Evolutionary conservation across 495 filamentous ascomycete species (phyloP).

Genomic region (Filosporella fistucella): DNA sequence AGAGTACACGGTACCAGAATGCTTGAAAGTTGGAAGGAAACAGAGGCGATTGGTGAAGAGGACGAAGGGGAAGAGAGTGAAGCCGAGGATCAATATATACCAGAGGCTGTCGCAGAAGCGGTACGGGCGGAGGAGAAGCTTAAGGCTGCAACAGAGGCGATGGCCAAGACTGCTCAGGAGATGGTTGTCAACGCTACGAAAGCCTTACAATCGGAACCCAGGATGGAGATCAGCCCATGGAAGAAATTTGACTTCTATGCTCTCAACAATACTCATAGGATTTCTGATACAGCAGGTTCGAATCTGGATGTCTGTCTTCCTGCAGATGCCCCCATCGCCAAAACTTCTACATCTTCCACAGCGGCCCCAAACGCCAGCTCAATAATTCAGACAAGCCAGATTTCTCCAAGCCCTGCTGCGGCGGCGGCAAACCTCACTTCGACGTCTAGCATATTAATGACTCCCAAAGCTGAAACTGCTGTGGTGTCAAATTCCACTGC

Average conservation of each 20-base stretch:
- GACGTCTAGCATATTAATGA: neutral
- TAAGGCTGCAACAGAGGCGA: slow-evolving; percentile 9
- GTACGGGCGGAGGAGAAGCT: slow-evolving; percentile 21
- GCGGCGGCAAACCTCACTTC: neutral
- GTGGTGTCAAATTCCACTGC: neutral
- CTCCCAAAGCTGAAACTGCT: neutral
- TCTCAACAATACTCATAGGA: slow-evolving; percentile 2
- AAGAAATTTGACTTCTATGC: neutral
- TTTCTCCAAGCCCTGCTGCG: neutral
- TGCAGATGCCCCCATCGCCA: slow-evolving; percentile 10
- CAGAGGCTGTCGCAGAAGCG: slow-evolving; percentile 30
- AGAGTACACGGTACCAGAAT: slow-evolving; percentile 94
- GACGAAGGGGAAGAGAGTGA: slow-evolving; percentile 28
- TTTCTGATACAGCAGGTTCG: too few species aligned
- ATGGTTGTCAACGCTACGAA: neutral
- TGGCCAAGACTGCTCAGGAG: neutral
- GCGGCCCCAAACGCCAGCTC: neutral
- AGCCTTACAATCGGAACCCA: neutral
- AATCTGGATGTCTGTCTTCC: slow-evolving; percentile 24
- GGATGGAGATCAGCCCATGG: slow-evolving; percentile 10
- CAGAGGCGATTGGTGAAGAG: slow-evolving; percentile 62
- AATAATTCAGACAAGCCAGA: neutral
- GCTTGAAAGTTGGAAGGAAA: slow-evolving; percentile 69
- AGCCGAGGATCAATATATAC: slow-evolving; percentile 27
- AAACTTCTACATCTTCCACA: neutral